Base-by-base conservation (phyloP, 768 basidiomycete genomes). In the Pleurotus salmoneostramineus region DNA sequence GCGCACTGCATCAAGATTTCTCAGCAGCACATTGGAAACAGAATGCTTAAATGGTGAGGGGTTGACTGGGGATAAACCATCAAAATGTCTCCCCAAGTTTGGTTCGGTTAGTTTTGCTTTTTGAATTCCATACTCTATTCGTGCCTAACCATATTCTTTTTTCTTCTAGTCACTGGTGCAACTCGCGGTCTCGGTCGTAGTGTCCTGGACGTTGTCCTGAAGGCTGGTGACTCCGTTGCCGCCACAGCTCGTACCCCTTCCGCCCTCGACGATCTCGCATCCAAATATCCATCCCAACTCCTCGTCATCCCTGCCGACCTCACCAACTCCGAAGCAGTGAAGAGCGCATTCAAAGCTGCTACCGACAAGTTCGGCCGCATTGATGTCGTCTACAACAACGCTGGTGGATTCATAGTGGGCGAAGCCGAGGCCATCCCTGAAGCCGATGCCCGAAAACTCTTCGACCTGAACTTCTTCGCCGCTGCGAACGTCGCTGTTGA, bases 331-430 rank as follows among this genome's bases (percentile, higher is more conserved):
- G 61, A 63, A 12, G 70, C 74, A 6, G 68, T 77, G 43, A 57
- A 36, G 11, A 50, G 59, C 6, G 74, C 68, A 1, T 79, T 78
- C 58, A 61, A 58, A 27, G 54, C 62, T 56, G 71, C 71, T 2
- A 51, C 66, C 43, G 65, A 65, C 32, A 61, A 57, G 21, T 78
- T 74, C 57, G 77, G 73, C 12, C 63, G 70, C 11, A 58, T 77
- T 12, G 78, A 80, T 37, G 57, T 76, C 50, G 74, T 78, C 11
- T 68, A 72, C 57, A 80, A 74, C 58, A 79, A 78, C 56, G 78
- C 78, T 3, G 78, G 73, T 1, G 58, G 59, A 45, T 63, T 59
- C 6, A 45, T 69, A 31, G 54, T 73, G 7, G 68, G 68, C 33
- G 77, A 78, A 63, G 66, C 71, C 33, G 79, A 80, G 61, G 71